Evolutionary conservation across 768 basidiomycete genomes (phyloP), one percentile per base, ranked within the genome.

Genomic region (Russula sp.): DNA sequence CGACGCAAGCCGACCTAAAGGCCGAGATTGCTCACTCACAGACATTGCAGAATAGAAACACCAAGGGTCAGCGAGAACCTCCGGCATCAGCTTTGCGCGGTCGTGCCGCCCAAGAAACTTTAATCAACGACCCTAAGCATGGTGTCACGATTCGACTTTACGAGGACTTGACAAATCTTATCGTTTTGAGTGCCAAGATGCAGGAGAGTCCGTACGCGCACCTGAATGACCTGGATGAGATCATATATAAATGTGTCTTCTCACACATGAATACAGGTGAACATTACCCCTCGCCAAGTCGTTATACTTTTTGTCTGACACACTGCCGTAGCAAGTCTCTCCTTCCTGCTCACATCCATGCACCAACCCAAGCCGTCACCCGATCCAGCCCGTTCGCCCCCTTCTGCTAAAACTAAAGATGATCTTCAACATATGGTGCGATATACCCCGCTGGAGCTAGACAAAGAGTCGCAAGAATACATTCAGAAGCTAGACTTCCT

Each of bases 151-250:
- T 93, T 68, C 79, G 78, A 55, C 82, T 95, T 64, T 96, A 96
- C 71, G 91, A 94, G 72, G 91, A 94, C 69, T 73, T 92, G 66
- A 92, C 91, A 1, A 91, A 93, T 68, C 75, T 95, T 27, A 78
- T 91, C 44, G 80, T 95, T 27, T 77, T 82, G 3, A 82, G 78
- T 56, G 79, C 91, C 71, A 86, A 84, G 69, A 72, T 78, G 57
- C 78, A 77, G 61, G 70, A 67, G 42, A 73, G 72, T 32, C 73
- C 74, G 56, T 75, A 76, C 57, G 54, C 42, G 27, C 72, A 79
- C 39, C 71, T 73, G 18, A 57, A 57, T n/a, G 76, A 79, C 40
- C 68, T 79, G 8, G 87, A 90, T 18, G 84, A 91, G 60, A 80
- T 84, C 75, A 73, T 77, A 14, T 79, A 86, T 64, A 81, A 76